Conservation (phyloP, 176 grass and related monocot species). For the Ampelocalamus luodianensis region DNA sequence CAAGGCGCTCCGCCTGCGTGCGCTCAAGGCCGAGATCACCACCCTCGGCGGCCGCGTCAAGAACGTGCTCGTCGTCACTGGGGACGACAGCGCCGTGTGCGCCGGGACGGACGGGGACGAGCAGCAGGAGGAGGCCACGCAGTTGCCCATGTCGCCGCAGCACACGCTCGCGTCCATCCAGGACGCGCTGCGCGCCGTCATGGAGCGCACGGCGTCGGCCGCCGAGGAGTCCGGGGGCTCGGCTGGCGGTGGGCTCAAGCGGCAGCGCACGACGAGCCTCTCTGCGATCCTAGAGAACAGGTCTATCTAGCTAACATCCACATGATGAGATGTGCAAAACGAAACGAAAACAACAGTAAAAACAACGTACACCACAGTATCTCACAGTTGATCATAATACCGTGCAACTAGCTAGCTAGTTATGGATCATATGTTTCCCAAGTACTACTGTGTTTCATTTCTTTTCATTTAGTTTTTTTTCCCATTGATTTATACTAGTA, state of each 20-base stretch:
- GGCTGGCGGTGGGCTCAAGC: slow-evolving; percentile 65
- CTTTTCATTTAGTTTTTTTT: slow-evolving; percentile 39
- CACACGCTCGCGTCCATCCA: slow-evolving; percentile 80
- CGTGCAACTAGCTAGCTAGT: slow-evolving; percentile 25
- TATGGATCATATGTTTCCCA: slow-evolving; percentile 36
- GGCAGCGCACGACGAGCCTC: slow-evolving; percentile 84
- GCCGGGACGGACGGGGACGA: slow-evolving; percentile 14
- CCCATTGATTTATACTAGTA: slow-evolving; percentile 44
- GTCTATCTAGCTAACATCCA: slow-evolving; percentile 65
- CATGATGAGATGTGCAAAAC: slow-evolving; percentile 53
- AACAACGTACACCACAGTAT: slow-evolving; percentile 54
- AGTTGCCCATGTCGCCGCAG: slow-evolving; percentile 56
- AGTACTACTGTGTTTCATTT: slow-evolving; percentile 27
- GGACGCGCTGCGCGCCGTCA: slow-evolving; percentile 80
- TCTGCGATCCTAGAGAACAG: slow-evolving; percentile 84
- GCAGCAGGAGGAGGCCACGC: slow-evolving; percentile 2
- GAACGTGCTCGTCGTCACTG: slow-evolving; percentile 84
- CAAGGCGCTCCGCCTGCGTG: slow-evolving; percentile 76
- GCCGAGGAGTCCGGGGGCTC: slow-evolving; percentile 62
- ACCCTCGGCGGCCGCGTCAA: slow-evolving; percentile 92
- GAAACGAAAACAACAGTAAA: slow-evolving; percentile 43
- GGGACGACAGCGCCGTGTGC: slow-evolving; percentile 44
- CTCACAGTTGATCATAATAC: slow-evolving; percentile 52
- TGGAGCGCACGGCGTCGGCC: slow-evolving; percentile 64
- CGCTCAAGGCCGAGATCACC: slow-evolving; percentile 96